These are phyloP conservation scores for Malbranchea zuffiana DNA, from an alignment of 2,329 filamentous ascomycete species.

Conservation along the genomic window DNA sequence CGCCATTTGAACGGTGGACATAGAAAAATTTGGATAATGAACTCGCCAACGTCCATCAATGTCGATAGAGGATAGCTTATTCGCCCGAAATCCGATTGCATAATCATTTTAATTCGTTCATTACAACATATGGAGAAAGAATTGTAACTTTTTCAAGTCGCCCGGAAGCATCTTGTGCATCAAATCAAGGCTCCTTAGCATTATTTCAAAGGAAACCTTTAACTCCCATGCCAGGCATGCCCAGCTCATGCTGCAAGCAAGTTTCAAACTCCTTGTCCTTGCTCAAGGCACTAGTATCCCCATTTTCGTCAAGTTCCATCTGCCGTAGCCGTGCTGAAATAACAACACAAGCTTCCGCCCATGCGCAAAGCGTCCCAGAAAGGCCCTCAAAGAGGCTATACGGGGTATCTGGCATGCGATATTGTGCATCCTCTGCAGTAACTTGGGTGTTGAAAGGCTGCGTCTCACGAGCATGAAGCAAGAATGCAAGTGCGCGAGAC, in stretches of 20 bases:
- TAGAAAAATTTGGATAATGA: too few species aligned
- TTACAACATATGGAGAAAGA: too few species aligned
- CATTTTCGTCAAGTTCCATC: constrained; percentile 17
- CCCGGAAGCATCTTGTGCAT: too few species aligned
- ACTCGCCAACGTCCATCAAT: too few species aligned
- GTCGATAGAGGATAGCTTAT: too few species aligned
- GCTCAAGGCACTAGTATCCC: background rate
- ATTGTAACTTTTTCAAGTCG: too few species aligned
- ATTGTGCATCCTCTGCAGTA: constrained; percentile 17
- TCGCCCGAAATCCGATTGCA: too few species aligned
- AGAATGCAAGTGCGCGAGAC: constrained; percentile 27
- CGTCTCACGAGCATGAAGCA: constrained; percentile 30
- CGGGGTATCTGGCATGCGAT: constrained; percentile 33
- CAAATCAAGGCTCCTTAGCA: too few species aligned
- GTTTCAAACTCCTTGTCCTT: constrained; percentile 1
- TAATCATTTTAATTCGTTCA: too few species aligned
- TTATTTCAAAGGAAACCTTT: constrained; percentile 9
- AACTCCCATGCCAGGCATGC: constrained; percentile 9
- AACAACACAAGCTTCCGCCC: constrained; percentile 31
- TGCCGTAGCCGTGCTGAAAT: constrained; percentile 27
- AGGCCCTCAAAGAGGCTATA: constrained; percentile 33
- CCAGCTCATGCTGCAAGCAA: constrained; percentile 6
- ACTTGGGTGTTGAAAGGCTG: constrained; percentile 25
- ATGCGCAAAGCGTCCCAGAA: constrained; percentile 31
- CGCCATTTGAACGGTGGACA: too few species aligned